Evolutionary conservation across 208 protist species (phyloP), one percentile per base, ranked within the genome.

Genomic region (Acanthamoeba lenticulata): DNA sequence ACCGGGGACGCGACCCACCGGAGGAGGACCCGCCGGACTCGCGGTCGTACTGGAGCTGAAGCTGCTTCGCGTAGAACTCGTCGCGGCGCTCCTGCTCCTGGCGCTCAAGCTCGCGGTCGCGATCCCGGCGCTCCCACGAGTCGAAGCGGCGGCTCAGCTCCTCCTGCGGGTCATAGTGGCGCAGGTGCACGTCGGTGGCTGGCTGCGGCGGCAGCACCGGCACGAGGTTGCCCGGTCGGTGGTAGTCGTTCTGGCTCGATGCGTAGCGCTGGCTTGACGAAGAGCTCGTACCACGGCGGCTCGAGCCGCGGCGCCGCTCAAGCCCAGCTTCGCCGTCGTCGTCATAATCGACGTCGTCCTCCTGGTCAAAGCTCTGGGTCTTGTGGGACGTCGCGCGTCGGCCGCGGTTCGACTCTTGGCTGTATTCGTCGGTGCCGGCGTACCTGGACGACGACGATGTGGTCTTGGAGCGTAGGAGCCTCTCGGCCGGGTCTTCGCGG

Each of bases 21-120:
- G n/a, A n/a, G n/a, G n/a, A n/a, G n/a, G n/a, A n/a, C n/a, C n/a
- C n/a, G n/a, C n/a, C n/a, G n/a, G 52, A 7, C 32, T 85, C 74
- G 44, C 74, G 74, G 44, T 85, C 74, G 74, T 38, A 85, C 74
- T 85, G 17, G 0, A 36, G 74, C 74, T 85, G 74, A 36, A 85
- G 74, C 74, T 55, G 27, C 4, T 42, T 36, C 36, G 74, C 74
- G 44, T 85, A 85, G 27, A 55, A 19, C 74, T 85, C 74, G n/a
- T 85, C 74, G 40, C 55, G 47, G 5, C 42, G 1, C 21, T 85
- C 74, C 42, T 3, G 36, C 44, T 85, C 74, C 74, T 85, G 19
- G 4, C 44, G 17, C 42, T 85, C 44, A 1, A 19, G 74, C 44
- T 44, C 38, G 67, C 11, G 42, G 57, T 34, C 21, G 67, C n/a